These are phyloP conservation scores for Zopfochytrium polystomum DNA, from an alignment of 371 early-diverging fungal species.

Conservation along the genomic window DNA sequence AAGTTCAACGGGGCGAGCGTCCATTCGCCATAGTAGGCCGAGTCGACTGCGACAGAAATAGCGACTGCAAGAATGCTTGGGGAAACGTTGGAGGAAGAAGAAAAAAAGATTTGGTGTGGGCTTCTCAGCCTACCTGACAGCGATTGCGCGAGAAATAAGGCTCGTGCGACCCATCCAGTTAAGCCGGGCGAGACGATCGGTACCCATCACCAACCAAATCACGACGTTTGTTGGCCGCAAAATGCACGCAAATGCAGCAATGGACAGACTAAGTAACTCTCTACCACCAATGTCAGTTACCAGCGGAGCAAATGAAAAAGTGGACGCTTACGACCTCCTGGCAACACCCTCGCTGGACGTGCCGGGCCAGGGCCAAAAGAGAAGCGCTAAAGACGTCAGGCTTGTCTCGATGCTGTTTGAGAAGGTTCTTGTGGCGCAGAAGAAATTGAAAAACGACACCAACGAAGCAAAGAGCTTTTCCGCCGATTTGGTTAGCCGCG, in stretches of 20 bases:
- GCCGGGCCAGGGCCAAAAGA: constrained; percentile 64
- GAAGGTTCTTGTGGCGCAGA: constrained; percentile 67
- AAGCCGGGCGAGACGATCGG: constrained; percentile 11
- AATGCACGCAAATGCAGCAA: constrained; percentile 75
- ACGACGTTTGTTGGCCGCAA: constrained; percentile 82
- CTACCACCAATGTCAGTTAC: background rate
- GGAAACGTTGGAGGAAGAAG: background rate
- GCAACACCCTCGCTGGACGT: background rate
- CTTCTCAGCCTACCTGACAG: constrained; percentile 13
- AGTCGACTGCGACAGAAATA: constrained; percentile 51
- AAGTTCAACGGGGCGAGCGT: constrained; percentile 77
- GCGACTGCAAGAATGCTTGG: constrained; percentile 8
- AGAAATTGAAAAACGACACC: constrained; percentile 79
- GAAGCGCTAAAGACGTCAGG: constrained; percentile 64
- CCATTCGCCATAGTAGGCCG: constrained; percentile 53
- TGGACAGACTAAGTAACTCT: constrained; percentile 46
- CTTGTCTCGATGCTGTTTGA: constrained; percentile 70
- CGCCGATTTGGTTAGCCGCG: constrained; percentile 3
- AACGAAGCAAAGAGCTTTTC: constrained; percentile 67
- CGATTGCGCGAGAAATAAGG: background rate
- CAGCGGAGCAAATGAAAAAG: background rate
- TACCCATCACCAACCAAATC: constrained; percentile 74
- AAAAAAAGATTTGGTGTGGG: constrained; percentile 4
- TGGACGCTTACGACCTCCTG: background rate
- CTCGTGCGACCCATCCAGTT: background rate